Evolutionary conservation across 2,329 filamentous ascomycete species (phyloP), one percentile per base, ranked within the genome.

Genomic region (Sarocladium brachiariae): DNA sequence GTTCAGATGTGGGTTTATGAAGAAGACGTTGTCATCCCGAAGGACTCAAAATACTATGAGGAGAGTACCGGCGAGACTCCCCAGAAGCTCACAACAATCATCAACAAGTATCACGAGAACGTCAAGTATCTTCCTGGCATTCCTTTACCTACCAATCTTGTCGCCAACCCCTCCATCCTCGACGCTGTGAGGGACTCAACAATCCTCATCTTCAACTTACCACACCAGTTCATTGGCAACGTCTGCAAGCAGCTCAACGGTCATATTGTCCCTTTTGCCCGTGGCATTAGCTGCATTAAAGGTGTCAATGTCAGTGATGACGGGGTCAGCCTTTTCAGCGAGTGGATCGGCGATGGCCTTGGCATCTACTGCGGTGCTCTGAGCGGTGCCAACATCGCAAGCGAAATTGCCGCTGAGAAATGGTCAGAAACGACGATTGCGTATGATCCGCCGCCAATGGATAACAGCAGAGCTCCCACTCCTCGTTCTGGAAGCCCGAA

Each of bases 1-100:
- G 90, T 99, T 49, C 89, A 95, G 70, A 97, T 99, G 93, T 99
- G 93, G 93, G 95, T 99, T 63, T 96, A 83, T 65, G 93, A 99
- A 70, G 93, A 99, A 69, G 81, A 95, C 21, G 84, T 96, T 56
- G 79, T 80, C 50, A 75, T 96, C 37, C 71, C 87, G 11, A 77
- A 84, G 60, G 76, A 78, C 56, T 92, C 87, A 46, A 82, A 81
- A 58, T 78, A 89, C 70, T 90, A 89, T 75, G 77, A 87, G 60
- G 63, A 78, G 18, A 70, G 76, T 52, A 75, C 78, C 33, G 78
- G 79, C 62, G 77, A 81, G 55, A 75, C 81, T 56, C 81, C 86
- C 2, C 87, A 93, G 67, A 96, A 96, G 72, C 84, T 99, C 67
- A 96, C 93, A 7, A 69, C 81, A 49, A 71, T 99, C 59, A 96